Conservation (phyloP, 1,139 yeast genomes). For the Candida tetrigidarum region DNA sequence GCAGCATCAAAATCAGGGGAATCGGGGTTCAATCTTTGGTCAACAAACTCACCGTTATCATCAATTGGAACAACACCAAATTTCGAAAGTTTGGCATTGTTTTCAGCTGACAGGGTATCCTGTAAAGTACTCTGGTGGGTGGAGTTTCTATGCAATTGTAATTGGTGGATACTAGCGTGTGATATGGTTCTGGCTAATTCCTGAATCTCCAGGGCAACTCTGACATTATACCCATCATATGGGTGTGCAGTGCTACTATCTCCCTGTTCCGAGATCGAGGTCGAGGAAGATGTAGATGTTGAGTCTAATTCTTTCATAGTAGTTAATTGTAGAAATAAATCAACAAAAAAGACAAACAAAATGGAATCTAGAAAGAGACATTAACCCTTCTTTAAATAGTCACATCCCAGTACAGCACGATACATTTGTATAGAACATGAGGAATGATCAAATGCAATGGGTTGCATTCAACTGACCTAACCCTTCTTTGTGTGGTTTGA, state of each 20-base stretch:
- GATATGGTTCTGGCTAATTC: slow-evolving; percentile 12
- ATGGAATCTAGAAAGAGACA: background rate
- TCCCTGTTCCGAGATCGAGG: slow-evolving; percentile 3
- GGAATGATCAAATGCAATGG: no score
- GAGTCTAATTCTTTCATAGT: background rate
- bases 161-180: slow-evolving; percentile 3
- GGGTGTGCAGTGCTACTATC: slow-evolving; percentile 1
- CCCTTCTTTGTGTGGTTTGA: no score
- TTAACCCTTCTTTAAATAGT: background rate
- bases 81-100: slow-evolving; percentile 8
- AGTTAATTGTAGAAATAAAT: background rate
- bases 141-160: slow-evolving; percentile 25
- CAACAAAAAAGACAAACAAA: background rate
- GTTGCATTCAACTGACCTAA: no score
- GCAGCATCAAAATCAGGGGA: slow-evolving; percentile 23
- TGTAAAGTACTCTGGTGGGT: slow-evolving; percentile 57
- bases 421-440: no score
- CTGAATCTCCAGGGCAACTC: slow-evolving; percentile 8
- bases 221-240: slow-evolving; percentile 7
- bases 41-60: slow-evolving; percentile 18
- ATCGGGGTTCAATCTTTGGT: slow-evolving; percentile 15
- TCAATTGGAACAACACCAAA: slow-evolving; percentile 16
- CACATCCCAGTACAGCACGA: background rate
- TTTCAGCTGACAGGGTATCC: slow-evolving; percentile 34
- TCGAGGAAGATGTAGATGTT: background rate